Evolutionary conservation across 2,329 filamentous ascomycete species (phyloP).

Genomic region (Epichloe scottii): DNA sequence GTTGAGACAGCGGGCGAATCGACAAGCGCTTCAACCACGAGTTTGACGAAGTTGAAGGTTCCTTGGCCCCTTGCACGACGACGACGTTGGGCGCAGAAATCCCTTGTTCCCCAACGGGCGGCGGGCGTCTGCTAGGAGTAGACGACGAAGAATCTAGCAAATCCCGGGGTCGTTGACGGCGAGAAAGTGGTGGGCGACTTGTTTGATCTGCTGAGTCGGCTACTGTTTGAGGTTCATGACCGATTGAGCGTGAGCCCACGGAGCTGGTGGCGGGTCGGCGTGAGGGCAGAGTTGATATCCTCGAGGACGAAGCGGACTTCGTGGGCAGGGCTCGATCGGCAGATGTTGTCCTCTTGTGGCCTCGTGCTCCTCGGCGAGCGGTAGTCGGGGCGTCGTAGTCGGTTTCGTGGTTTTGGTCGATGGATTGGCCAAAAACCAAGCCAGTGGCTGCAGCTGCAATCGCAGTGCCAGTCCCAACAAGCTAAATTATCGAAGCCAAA

Average conservation of each 20-base stretch:
- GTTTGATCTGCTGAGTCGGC: conserved; percentile 18
- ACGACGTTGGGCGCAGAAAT: conserved; percentile 3
- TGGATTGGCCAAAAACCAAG: conserved; percentile 44
- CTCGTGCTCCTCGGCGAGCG: conserved; percentile 5
- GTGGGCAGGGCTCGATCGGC: conserved; percentile 21
- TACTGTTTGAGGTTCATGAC: conserved; percentile 10
- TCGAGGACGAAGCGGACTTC: conserved; percentile 1
- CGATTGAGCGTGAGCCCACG: neutral
- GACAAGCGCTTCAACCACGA: conserved; percentile 67
- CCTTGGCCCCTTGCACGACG: conserved; percentile 33
- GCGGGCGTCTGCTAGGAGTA: conserved; percentile 28
- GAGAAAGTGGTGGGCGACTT: conserved; percentile 23
- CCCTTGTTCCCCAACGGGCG: conserved; percentile 18
- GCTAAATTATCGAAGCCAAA: conserved; percentile 26
- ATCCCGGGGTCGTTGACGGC: conserved; percentile 24
- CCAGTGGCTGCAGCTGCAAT: conserved; percentile 48
- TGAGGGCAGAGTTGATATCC: conserved; percentile 2
- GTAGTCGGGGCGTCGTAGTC: conserved; percentile 12
- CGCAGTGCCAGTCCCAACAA: conserved; percentile 49
- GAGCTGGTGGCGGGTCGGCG: conserved; percentile 6
- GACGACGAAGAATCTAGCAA: conserved; percentile 30
- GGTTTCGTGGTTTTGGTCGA: conserved; percentile 24
- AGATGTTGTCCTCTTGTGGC: conserved; percentile 19
- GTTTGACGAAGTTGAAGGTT: conserved; percentile 47
- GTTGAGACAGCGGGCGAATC: conserved; percentile 49